These are phyloP conservation scores for Penicillium canescens DNA, from an alignment of 495 filamentous ascomycete species.

Conservation along the genomic window DNA sequence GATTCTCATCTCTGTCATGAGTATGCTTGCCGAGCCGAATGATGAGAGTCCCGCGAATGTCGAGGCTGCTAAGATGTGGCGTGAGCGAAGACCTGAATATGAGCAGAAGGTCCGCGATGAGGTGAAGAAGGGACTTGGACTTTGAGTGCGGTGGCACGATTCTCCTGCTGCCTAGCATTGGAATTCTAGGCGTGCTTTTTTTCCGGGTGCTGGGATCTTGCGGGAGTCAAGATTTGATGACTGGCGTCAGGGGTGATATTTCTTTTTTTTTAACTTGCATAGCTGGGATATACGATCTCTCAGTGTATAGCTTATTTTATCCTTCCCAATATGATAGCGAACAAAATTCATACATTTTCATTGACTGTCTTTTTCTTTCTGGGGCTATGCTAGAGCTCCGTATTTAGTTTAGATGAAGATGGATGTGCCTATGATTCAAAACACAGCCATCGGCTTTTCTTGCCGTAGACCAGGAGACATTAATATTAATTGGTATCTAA, in stretches of 20 bases:
- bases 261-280: constrained; percentile 17
- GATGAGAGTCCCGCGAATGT: constrained; percentile 98
- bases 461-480: too few relatives aligned
- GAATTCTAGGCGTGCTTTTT: neutral
- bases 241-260: constrained; percentile 18
- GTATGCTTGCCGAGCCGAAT: constrained; percentile 98
- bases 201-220: neutral
- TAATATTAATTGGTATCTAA: neutral
- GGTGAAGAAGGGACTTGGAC: constrained; percentile 65
- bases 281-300: constrained; percentile 20
- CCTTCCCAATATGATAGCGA: constrained; percentile 12
- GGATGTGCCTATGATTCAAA: too few relatives aligned
- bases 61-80: constrained; percentile 98
- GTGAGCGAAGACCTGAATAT: constrained; percentile 80
- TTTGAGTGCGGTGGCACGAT: constrained; percentile 23
- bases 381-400: neutral
- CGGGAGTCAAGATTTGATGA: constrained; percentile 15
- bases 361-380: neutral
- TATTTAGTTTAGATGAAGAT: neutral
- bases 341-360: constrained; percentile 3
- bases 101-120: constrained; percentile 83
- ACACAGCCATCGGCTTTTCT: too few relatives aligned
- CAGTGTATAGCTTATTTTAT: constrained; percentile 18
- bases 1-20: constrained; percentile 97
- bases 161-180: neutral